Conservation (phyloP, 768 basidiomycete species). For the Paxillus rubicundulus region DNA sequence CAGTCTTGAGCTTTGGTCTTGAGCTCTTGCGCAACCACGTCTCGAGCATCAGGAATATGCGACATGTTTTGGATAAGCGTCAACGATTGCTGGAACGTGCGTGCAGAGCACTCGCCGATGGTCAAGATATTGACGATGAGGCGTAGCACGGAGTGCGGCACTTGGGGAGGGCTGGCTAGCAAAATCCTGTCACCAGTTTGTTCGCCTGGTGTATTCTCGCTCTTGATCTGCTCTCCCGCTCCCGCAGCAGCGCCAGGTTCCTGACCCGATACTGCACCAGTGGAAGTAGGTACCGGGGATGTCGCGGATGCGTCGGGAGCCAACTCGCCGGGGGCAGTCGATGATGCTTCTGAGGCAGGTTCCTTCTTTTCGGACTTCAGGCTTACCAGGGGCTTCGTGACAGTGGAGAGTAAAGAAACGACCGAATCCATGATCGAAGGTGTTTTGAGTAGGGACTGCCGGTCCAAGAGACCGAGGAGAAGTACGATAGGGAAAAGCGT, state of each 20-base stretch:
- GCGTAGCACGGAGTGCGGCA: slow-evolving; percentile 81
- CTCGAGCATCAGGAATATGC: slow-evolving; percentile 81
- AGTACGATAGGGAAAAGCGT: slow-evolving; percentile 91
- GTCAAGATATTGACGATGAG: slow-evolving; percentile 96
- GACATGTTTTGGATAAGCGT: slow-evolving; percentile 91
- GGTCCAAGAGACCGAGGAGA: slow-evolving; percentile 82
- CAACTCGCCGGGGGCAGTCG: slow-evolving; percentile 15
- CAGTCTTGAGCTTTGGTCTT: slow-evolving; percentile 84
- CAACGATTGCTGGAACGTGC: slow-evolving; percentile 94
- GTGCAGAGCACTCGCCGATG: slow-evolving; percentile 92
- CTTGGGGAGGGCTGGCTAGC: slow-evolving; percentile 73
- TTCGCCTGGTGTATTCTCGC: slow-evolving; percentile 16
- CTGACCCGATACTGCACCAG: slow-evolving; percentile 12
- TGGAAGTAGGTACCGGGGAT: neutral
- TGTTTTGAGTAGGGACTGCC: slow-evolving; percentile 80
- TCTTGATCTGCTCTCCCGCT: slow-evolving; percentile 21
- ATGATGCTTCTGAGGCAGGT: slow-evolving; percentile 19
- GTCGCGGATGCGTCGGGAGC: slow-evolving; percentile 5
- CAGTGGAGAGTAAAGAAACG: slow-evolving; percentile 80
- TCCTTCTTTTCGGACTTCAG: slow-evolving; percentile 53
- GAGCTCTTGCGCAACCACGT: slow-evolving; percentile 87
- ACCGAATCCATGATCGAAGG: slow-evolving; percentile 92
- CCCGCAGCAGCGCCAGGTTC: slow-evolving; percentile 15
- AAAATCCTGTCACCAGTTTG: slow-evolving; percentile 44
- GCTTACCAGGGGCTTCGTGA: slow-evolving; percentile 78